These are phyloP conservation scores for Fusarium decemcellulare DNA, from an alignment of 2,329 filamentous ascomycete species.

Conservation along the genomic window DNA sequence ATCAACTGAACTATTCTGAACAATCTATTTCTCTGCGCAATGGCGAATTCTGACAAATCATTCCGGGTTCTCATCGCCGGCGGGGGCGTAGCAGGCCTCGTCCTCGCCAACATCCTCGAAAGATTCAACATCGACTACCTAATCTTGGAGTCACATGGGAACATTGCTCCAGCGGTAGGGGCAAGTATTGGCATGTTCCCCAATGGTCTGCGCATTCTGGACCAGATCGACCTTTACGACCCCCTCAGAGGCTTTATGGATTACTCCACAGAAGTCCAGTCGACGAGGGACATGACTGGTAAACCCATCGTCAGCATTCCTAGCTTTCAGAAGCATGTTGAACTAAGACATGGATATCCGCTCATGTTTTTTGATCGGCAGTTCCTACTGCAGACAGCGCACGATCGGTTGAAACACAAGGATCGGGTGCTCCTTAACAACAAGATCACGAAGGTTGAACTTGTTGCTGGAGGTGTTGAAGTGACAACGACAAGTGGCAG, in stretches of 20 bases:
- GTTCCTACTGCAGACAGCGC: constrained; percentile 51
- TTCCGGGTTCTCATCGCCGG: constrained; percentile 56
- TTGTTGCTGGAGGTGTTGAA: constrained; percentile 27
- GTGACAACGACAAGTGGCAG: constrained; percentile 52
- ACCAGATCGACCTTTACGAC: constrained; percentile 59
- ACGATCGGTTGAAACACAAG: constrained; percentile 51
- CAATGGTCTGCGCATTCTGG: constrained; percentile 60
- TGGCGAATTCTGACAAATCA: no score
- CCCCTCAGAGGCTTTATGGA: not conserved
- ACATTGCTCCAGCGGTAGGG: constrained; percentile 61
- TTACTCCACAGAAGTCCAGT: not conserved
- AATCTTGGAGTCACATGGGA: constrained; percentile 59
- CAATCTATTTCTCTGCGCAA: no score
- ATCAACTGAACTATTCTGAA: no score
- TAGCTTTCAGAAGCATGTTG: not conserved
- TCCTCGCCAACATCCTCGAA: constrained; percentile 55
- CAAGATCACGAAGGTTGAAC: constrained; percentile 28
- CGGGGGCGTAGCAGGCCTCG: constrained; percentile 60
- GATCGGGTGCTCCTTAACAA: constrained; percentile 33
- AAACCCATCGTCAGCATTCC: not conserved
- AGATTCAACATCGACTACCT: constrained; percentile 61
- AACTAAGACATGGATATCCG: constrained; percentile 46
- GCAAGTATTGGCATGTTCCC: constrained; percentile 62
- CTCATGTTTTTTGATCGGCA: constrained; percentile 54
- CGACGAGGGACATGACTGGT: no score